Conservation (phyloP, 1,284 basidiomycete species). For the Heliocybe sulcata region DNA sequence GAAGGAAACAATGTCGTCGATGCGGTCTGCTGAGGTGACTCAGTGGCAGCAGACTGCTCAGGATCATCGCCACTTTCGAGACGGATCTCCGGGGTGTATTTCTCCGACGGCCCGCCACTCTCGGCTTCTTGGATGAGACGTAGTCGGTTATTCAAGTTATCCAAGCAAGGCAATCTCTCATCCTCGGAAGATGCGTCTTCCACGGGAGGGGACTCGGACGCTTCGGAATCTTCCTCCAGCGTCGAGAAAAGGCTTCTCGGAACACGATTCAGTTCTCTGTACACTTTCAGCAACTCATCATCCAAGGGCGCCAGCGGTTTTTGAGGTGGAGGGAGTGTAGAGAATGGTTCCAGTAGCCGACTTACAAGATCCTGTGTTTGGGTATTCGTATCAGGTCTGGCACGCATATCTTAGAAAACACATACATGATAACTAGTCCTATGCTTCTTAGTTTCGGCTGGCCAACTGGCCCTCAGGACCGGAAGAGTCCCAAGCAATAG, state of each 20-base stretch:
- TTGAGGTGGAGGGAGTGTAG: conserved; percentile 37
- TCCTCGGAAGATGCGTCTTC: conserved; percentile 39
- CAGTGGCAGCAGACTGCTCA: conserved; percentile 22
- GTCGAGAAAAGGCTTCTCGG: conserved; percentile 42
- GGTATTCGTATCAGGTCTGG: conserved; percentile 6
- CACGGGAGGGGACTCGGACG: conserved; percentile 40
- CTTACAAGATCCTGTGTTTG: conserved; percentile 53
- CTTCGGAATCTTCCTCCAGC: conserved; percentile 46
- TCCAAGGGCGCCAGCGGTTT: conserved; percentile 37
- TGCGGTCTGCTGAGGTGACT: conserved; percentile 21
- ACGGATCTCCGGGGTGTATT: conserved; percentile 41
- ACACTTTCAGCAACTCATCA: conserved; percentile 38
- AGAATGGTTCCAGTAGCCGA: conserved; percentile 50
- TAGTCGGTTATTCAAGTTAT: conserved; percentile 47
- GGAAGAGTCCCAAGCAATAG: conserved; percentile 59
- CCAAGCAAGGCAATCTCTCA: conserved; percentile 41
- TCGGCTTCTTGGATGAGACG: conserved; percentile 31
- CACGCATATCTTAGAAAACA: conserved; percentile 3
- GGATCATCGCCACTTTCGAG: conserved; percentile 16
- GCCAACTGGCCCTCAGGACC: conserved; percentile 48
- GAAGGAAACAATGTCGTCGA: conserved; percentile 49
- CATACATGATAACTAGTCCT: conserved; percentile 66
- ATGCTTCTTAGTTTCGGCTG: conserved; percentile 47
- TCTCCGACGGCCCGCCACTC: conserved; percentile 11
- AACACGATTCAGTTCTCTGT: conserved; percentile 50